Base-by-base conservation (phyloP, 495 filamentous ascomycete genomes). In the Penicillium macrosclerotiorum region DNA sequence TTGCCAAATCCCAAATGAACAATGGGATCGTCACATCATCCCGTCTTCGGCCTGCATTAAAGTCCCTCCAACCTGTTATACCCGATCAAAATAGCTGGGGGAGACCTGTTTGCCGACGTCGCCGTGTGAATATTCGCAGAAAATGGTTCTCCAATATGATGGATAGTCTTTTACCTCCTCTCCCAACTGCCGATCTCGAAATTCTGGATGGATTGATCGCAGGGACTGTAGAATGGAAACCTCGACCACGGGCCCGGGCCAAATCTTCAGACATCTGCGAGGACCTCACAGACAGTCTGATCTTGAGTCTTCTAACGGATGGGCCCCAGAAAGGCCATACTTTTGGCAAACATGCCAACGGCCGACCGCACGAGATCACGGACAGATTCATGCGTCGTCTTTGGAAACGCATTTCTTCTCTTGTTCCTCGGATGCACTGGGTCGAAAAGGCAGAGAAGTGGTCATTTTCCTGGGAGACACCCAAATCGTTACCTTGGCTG, bases 51-150 rank as follows among this genome's bases (percentile, higher is more conserved):
- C 59, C 67, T 9, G 44, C 47, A 8, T 47, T 77, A 8, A 73
- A 75, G 29, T 54, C 49, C 5, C 11, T 76, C 22, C 45, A 69
- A 4, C 78, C 84, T 1, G 55, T 60, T 2, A 71, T 89, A 18
- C 86, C 85, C 0, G 65, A 67, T 14, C 60, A 66, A 37, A 87
- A 88, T 54, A 71, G 65, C 17, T 95, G 88, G 82, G 78, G 76
- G 2, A 68, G 71, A 4, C 77, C 79, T 0, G 57, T 88, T 32
- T 55, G 81, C 0, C 42, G 62, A 11, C 74, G 62, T 38, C 75
- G 85, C 2, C 60, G 60, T 26, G 62, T 69, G 31, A 86, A 85
- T 40, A 81, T 85, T 37, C 65, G 77, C 8, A 74, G 67, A 41
- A 72, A 71, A 42, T 83, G 80, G 72, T 91, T 86, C 67, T 72